Percentiles rank a stretch among this genome's conserved stretches.
Evolutionary conservation across 2,329 filamentous ascomycete species (phyloP).

Genomic region (Aspergillus sp.): DNA sequence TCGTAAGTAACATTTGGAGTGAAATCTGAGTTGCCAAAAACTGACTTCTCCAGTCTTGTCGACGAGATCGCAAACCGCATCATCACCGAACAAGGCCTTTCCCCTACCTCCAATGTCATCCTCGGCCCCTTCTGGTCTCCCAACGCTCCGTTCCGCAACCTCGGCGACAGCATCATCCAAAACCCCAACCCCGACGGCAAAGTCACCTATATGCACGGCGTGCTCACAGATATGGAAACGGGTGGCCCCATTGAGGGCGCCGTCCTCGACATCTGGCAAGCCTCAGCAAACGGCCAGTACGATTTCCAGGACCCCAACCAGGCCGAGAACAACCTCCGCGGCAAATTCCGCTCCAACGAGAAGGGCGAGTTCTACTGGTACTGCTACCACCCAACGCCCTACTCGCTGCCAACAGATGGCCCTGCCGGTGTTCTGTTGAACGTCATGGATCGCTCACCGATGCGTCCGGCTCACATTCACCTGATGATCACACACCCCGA

Average conservation of each 20-base stretch:
- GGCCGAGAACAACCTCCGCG: conserved; percentile 70
- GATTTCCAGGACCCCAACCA: conserved; percentile 75
- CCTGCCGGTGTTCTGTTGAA: conserved; percentile 55
- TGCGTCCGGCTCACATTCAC: conserved; percentile 63
- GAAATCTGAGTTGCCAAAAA: conserved; percentile 9
- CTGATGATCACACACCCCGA: conserved; percentile 56
- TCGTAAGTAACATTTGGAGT: conserved; percentile 38
- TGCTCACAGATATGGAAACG: conserved; percentile 64
- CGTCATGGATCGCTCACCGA: conserved; percentile 58
- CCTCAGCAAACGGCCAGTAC: conserved; percentile 73
- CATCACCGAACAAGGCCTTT: conserved; percentile 59
- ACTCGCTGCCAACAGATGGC: conserved; percentile 67
- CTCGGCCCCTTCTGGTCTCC: conserved; percentile 78
- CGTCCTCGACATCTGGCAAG: conserved; percentile 77
- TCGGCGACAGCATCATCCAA: conserved; percentile 67
- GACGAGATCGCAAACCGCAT: conserved; percentile 75
- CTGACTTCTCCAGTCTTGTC: conserved; percentile 51
- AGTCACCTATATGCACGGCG: conserved; percentile 67
- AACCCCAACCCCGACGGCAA: conserved; percentile 58
- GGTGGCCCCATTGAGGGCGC: conserved; percentile 66
- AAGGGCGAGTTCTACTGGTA: conserved; percentile 67
- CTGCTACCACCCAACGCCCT: conserved; percentile 75
- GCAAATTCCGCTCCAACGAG: conserved; percentile 70
- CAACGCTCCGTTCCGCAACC: conserved; percentile 69
- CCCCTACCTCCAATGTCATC: conserved; percentile 73